Evolutionary conservation across 176 grass and related monocot species (phyloP).

Genomic region (Musa beccarii): DNA sequence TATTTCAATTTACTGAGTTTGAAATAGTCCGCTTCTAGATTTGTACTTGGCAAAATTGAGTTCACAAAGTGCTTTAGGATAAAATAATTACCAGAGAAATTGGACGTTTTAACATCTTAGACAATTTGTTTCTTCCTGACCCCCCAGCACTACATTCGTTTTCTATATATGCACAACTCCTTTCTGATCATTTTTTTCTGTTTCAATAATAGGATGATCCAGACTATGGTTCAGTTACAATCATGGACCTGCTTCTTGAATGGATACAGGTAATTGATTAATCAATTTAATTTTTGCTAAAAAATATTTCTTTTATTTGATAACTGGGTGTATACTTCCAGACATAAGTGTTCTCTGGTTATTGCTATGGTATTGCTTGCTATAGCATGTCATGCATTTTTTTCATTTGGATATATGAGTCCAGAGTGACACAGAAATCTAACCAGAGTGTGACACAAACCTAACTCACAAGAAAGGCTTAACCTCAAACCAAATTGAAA

Average conservation of each 20-base stretch:
- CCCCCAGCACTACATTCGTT: neutral
- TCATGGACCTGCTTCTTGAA: conserved; percentile 37
- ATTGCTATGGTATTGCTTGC: too few species aligned
- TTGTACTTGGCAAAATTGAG: neutral
- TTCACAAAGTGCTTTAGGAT: neutral
- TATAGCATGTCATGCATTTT: too few species aligned
- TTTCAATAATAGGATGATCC: conserved; percentile 30
- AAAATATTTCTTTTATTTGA: conserved; percentile 2
- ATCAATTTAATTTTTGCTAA: neutral
- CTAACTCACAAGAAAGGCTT: too few species aligned
- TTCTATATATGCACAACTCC: neutral
- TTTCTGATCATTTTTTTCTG: neutral
- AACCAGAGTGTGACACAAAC: too few species aligned
- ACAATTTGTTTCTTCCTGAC: too few species aligned
- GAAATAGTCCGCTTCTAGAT: neutral
- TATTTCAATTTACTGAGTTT: neutral
- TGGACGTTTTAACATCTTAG: neutral
- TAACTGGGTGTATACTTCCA: neutral
- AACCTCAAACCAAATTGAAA: too few species aligned
- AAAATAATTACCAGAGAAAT: neutral
- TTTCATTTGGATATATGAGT: too few species aligned
- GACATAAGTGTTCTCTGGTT: too few species aligned
- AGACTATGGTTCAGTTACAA: conserved; percentile 23
- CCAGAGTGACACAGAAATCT: too few species aligned
- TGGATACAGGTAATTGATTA: conserved; percentile 45